Base-by-base conservation (phyloP, 805 yeast genomes). In the Tetrapisispora namnaoensis region DNA sequence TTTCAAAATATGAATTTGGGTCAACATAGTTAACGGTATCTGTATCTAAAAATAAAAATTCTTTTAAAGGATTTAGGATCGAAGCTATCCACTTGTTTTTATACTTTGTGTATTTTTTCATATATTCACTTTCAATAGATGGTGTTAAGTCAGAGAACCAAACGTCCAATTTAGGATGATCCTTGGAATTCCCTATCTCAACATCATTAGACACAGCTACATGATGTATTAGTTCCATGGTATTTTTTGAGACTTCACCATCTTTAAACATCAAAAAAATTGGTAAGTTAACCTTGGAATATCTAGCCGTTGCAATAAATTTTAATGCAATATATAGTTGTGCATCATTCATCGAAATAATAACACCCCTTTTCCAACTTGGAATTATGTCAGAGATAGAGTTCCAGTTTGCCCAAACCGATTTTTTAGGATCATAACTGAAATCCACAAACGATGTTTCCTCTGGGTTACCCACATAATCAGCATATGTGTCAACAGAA, bases 11-110 rank as follows among this genome's bases (percentile, higher is more conserved):
- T 2, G 63, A 59, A 2, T 71, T 68, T 1, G 68, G 52, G 47
- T 77, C 74, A 1, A 70, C 61, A 39, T 74, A 59, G 2, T 75
- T 65, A 2, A 77, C 74, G 0, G 75, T 63, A 57, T 78, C 83
- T 2, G 79, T 73, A 57, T 79, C 83, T 24, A 79, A 47, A 24
- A 79, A 63, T 7, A 78, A 60, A 36, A 72, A 65, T 52, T 77
- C 77, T 47, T 71, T 68, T 54, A 78, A 78, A 14, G 78, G 66
- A 51, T 66, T 71, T 63, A 76, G 77, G 42, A 76, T 55, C 11
- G 70, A 65, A 0, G 80, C 79, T 21, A 76, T 52, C 45, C 77
- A 66, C 55, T 77, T 77, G 55, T 71, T 74, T 17, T 48, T 48
- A 22, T 43, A 48, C 18, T 38, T 22, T 2, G 51, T 56, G 50